Evolutionary conservation across 1,284 basidiomycete species (phyloP).

Genomic region (Anthracocystis setariae): DNA sequence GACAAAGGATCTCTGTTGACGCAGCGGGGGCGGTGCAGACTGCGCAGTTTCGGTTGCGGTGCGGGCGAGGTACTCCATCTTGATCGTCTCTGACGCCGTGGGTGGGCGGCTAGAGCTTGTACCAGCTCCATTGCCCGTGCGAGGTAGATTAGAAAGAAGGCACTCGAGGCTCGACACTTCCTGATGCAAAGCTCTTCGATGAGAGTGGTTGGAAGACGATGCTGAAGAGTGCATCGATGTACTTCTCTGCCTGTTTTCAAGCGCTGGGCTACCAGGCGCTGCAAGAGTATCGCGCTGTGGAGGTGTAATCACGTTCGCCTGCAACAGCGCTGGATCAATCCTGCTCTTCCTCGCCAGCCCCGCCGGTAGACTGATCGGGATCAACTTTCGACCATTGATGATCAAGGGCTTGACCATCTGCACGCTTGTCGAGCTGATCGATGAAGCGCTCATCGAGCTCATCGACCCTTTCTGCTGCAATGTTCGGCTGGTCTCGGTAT

Average conservation of each 20-base stretch:
- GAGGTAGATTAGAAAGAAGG: constrained; percentile 16
- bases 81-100: constrained; percentile 46
- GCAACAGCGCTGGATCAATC: constrained; percentile 33
- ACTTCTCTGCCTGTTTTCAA: constrained; percentile 12
- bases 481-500: not conserved
- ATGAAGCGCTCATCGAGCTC: constrained; percentile 27
- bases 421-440: constrained; percentile 23
- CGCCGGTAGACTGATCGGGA: constrained; percentile 47
- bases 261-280: not conserved
- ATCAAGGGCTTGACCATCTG: constrained; percentile 27
- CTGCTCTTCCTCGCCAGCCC: constrained; percentile 16
- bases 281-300: not conserved
- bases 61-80: constrained; percentile 41
- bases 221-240: constrained; percentile 22
- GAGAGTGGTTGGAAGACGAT: constrained; percentile 11
- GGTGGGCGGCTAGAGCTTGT: constrained; percentile 35
- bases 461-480: constrained; percentile 33
- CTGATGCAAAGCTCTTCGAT: not conserved
- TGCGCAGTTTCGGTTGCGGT: constrained; percentile 4
- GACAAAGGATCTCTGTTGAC: constrained; percentile 19
- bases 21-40: constrained; percentile 1
- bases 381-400: constrained; percentile 39
- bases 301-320: constrained; percentile 13
- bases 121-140: not conserved
- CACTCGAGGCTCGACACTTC: constrained; percentile 4